Evolutionary conservation across 1,139 yeast genomes (phyloP), one percentile per base, ranked within the genome.

Genomic region (Blastobotrys arbuscula): DNA sequence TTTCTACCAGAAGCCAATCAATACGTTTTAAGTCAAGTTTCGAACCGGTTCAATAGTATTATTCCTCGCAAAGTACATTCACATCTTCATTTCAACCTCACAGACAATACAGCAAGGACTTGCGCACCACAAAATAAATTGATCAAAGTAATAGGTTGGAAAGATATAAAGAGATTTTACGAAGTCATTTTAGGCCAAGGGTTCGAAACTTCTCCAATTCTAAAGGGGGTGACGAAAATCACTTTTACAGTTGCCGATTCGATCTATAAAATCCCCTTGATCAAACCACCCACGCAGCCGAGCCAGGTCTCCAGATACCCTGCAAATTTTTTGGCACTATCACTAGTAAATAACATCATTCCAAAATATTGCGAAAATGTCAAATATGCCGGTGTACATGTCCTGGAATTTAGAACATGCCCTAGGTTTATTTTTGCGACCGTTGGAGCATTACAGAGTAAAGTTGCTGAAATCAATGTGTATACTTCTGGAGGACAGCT

Each of bases 291-390:
- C 4, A 39, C 48, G 12, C 34, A 16, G 15, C 33, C 34, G 3
- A 12, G 24, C n/a, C 48, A 45, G 20, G 48, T 45, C 10, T 16
- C 33, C 12, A 21, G 48, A 23, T 45, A 39, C 26, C 48, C 48
- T 12, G 20, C 13, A 9, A 31, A 33, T 18, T 39, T 45, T 21
- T 26, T 45, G 31, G 48, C 44, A 13, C 34, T 34, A 8, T 16
- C 39, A 1, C 20, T 45, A 19, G 12, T 45, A 7, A 39, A 31
- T 21, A 13, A 31, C 8, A n/a, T 45, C 3, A 30, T 45, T 10
- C 48, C 48, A 4, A 12, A 23, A 23, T 16, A 30, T 33, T 45
- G 48, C 24, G 18, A 2, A 7, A 45, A 45, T 39, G 28, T 45
- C 9, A 42, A 36, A 15, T 39, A 31, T 34, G 30, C 26, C n/a